A percentile compares a stretch with the other conserved stretches of the same genome.
phyloP scores from a whole-genome alignment of 805 yeast species.

The Torulaspora quercuum region DNA sequence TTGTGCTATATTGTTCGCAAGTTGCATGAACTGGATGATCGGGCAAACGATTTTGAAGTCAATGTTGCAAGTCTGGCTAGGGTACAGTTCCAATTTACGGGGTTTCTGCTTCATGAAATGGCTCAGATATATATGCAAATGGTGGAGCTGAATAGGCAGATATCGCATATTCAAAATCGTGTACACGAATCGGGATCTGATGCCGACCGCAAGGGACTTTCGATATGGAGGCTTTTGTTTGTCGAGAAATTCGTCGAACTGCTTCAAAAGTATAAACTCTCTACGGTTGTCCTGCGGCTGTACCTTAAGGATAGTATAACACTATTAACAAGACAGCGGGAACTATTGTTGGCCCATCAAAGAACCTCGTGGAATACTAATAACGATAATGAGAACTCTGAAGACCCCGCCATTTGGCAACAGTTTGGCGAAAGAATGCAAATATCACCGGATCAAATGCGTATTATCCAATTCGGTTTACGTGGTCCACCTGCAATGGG shows the following conservation, averaged over 20 bases:
- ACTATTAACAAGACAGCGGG: constrained; percentile 35
- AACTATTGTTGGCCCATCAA: constrained; percentile 30
- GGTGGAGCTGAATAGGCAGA: constrained; percentile 34
- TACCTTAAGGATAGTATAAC: constrained; percentile 36
- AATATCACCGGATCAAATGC: constrained; percentile 27
- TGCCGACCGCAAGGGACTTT: constrained; percentile 28
- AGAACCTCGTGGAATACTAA: constrained; percentile 21
- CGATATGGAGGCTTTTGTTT: constrained; percentile 32
- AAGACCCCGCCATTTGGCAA: constrained; percentile 16
- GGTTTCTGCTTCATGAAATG: constrained; percentile 36
- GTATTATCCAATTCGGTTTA: constrained; percentile 28
- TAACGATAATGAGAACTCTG: constrained; percentile 15
- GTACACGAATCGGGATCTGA: constrained; percentile 22
- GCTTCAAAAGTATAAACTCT: constrained; percentile 30
- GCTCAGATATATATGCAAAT: constrained; percentile 33
- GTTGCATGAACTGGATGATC: constrained; percentile 33
- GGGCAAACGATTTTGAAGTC: constrained; percentile 36
- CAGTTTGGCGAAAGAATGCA: constrained; percentile 19
- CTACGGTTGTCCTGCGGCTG: constrained; percentile 34
- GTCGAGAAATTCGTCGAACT: constrained; percentile 28
- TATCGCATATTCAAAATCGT: constrained; percentile 27
- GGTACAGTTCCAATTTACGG: constrained; percentile 37
- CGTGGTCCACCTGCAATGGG: constrained; percentile 19
- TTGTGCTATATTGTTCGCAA: constrained; percentile 33
- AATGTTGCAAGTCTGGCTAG: constrained; percentile 38